phyloP scores from a whole-genome alignment of 345 rosid species.

The Aegle marmelos region DNA sequence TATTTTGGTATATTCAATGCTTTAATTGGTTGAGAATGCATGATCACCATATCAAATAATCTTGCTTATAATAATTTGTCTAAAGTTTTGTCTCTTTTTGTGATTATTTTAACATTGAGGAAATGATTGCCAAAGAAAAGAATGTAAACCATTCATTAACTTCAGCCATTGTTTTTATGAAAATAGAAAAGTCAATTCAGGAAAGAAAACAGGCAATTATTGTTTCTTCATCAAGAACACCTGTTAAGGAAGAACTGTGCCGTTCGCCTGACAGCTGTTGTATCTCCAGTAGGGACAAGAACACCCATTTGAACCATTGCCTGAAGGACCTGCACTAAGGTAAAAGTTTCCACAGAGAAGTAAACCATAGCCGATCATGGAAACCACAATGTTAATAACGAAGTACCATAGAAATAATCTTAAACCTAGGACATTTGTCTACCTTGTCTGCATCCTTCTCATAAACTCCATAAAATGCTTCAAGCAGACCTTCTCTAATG shows the following conservation, averaged over 20 bases:
- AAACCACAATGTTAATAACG: conserved; percentile 3
- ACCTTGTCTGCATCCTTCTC: conserved; percentile 98
- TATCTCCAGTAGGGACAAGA: conserved; percentile 98
- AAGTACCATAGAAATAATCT: background rate
- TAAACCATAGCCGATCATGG: conserved; percentile 1
- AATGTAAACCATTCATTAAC: background rate
- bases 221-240: conserved; percentile 29
- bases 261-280: conserved; percentile 93
- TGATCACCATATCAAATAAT: background rate
- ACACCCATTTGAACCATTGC: conserved; percentile 99
- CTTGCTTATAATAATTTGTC: background rate
- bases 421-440: conserved; percentile 19
- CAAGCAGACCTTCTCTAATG: conserved; percentile 92
- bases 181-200: background rate
- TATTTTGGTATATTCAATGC: background rate
- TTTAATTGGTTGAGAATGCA: background rate
- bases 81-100: background rate
- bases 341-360: background rate
- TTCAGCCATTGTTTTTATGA: background rate
- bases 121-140: background rate
- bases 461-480: conserved; percentile 84
- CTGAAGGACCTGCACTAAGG: conserved; percentile 62
- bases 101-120: background rate
- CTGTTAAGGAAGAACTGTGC: conserved; percentile 93
- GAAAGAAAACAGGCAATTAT: background rate